Evolutionary conservation across 495 filamentous ascomycete genomes (phyloP).

Genomic region (Xylaria venustula): DNA sequence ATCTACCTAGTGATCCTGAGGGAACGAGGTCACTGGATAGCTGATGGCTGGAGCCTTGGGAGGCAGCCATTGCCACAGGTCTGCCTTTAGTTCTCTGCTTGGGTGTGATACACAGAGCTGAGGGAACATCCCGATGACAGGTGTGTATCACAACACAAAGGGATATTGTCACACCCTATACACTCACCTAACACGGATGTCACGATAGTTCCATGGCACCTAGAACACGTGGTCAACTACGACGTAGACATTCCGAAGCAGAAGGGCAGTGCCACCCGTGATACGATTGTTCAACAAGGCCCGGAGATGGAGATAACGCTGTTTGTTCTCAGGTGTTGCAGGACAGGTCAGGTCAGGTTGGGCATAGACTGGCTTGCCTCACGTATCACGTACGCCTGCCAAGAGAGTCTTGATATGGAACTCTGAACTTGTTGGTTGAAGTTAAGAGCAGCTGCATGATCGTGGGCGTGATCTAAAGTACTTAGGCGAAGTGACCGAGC

Average conservation of each 20-base stretch:
- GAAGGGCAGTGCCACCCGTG: too few relatives aligned
- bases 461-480: too few relatives aligned
- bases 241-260: not conserved
- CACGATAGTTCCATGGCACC: not conserved
- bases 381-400: too few relatives aligned
- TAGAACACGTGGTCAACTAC: constrained; percentile 1
- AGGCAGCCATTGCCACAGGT: not conserved
- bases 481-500: too few relatives aligned
- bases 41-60: not conserved
- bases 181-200: not conserved
- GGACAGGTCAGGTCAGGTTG: too few relatives aligned
- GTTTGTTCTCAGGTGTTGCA: too few relatives aligned
- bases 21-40: not conserved
- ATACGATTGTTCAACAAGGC: too few relatives aligned
- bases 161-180: not conserved
- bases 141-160: constrained; percentile 3
- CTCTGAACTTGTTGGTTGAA: too few relatives aligned
- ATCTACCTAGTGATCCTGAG: not conserved
- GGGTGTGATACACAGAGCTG: not conserved
- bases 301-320: too few relatives aligned
- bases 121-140: not conserved
- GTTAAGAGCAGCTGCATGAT: too few relatives aligned
- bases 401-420: too few relatives aligned
- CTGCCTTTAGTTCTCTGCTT: not conserved
- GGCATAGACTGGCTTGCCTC: not conserved